Evolutionary conservation across 805 yeast species (phyloP).

Genomic region (Ogataea paraovalis): DNA sequence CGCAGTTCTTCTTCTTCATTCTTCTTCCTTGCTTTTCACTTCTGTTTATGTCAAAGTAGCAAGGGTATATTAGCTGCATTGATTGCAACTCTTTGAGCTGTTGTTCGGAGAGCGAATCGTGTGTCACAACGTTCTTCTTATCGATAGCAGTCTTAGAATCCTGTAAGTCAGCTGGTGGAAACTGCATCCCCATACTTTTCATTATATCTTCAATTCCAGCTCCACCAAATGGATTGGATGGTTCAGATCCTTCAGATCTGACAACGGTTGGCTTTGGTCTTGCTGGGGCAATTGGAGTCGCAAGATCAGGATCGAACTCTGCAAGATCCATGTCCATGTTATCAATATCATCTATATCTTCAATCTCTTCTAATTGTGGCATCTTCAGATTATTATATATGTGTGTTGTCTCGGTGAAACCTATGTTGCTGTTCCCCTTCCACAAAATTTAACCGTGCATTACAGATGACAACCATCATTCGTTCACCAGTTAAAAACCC

Average conservation of each 20-base stretch:
- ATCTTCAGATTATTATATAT: constrained; percentile 26
- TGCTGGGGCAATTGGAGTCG: constrained; percentile 67
- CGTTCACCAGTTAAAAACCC: no score
- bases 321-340: constrained; percentile 92
- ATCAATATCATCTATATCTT: constrained; percentile 80
- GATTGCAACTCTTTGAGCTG: constrained; percentile 60
- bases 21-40: constrained; percentile 81
- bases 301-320: constrained; percentile 72
- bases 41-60: constrained; percentile 81
- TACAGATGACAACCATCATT: no score
- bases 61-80: constrained; percentile 81
- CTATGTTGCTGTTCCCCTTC: no score
- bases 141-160: constrained; percentile 10
- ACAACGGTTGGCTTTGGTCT: constrained; percentile 55
- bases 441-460: no score
- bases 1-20: constrained; percentile 63
- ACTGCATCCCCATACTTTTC: constrained; percentile 26
- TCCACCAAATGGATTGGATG: constrained; percentile 13
- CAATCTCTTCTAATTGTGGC: constrained; percentile 72
- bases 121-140: constrained; percentile 14
- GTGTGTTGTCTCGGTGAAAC: no score
- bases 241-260: constrained; percentile 52
- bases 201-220: constrained; percentile 24
- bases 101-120: constrained; percentile 40
- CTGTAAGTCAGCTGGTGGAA: constrained; percentile 27